Base-by-base conservation (phyloP, 129 eudicot species). In the Tagetes patula region DNA sequence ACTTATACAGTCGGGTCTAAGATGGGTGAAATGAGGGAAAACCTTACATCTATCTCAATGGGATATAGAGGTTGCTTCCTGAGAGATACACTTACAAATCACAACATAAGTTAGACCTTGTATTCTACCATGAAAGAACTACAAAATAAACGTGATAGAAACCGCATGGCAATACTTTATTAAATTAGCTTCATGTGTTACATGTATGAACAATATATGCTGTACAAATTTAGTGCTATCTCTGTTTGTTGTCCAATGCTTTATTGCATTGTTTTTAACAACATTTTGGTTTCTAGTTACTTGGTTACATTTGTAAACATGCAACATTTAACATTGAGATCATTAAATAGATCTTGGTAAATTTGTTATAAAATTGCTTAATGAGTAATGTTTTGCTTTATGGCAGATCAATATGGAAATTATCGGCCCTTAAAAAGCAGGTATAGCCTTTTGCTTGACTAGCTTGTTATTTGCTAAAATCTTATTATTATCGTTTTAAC, bases 371-470 rank as follows among this genome's bases (percentile, higher is more conserved):
- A 55, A 27, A 39, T 14, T 40, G 38, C 39, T 39, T 71, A 0
- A 70, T 39, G 34, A 38, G 5, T 66, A 48, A 36, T 59, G 38
- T 36, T 58, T 12, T 47, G 5, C 3, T 50, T 63, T 62, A 75
- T 61, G 62, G 77, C 96, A 93, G 98, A 89, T 87, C 38, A 39
- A 71, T 78, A 65, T 77, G 98, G 91, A 70, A 86, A 10, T 30
- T 90, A 73, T 82, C 92, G 50, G 30, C 84, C 91, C 75, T 20
- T 87, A 69, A 56, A 10, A 14, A 63, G 64, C 77, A 87, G 91
- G 90, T 83, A 74, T 20, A 50, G 48, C 37, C 20, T 81, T 70
- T 65, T 47, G 32, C 67, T 63, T 70, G 32, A 34, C 61, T 30
- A 31, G 30, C 69, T 58, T 71, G 40, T 5, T 69, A 48, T 61